Percentiles rank a stretch among this genome's conserved stretches.
phyloP scores from a whole-genome alignment of 1,284 basidiomycete species.

The Cutaneotrichosporon daszewskae region DNA sequence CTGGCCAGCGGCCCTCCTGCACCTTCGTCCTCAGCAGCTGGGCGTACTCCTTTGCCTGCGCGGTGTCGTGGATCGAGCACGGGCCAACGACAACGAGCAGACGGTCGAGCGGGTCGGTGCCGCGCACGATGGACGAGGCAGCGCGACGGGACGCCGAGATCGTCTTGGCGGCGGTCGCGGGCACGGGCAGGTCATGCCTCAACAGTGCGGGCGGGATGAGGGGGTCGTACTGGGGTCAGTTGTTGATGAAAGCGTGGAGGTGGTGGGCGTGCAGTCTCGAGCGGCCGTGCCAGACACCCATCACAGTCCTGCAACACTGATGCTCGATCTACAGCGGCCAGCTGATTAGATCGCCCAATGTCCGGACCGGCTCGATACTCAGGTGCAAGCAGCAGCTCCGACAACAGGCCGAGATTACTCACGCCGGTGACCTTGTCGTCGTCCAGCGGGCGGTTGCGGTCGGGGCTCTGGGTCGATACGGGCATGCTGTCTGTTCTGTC shows the following conservation, averaged over 20 bases:
- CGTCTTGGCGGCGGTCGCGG: conserved; percentile 52
- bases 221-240: conserved; percentile 68
- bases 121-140: conserved; percentile 70
- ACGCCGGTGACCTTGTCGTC: conserved; percentile 44
- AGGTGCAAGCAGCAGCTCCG: too few relatives aligned
- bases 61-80: conserved; percentile 88
- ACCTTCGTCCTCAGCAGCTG: conserved; percentile 60
- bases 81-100: conserved; percentile 88
- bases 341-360: too few relatives aligned
- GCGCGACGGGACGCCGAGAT: conserved; percentile 73
- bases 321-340: too few relatives aligned
- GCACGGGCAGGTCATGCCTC: conserved; percentile 66
- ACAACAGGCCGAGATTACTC: conserved; percentile 16
- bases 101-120: conserved; percentile 65
- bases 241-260: neutral
- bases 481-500: conserved; percentile 20
- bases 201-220: conserved; percentile 85
- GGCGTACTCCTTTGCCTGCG: conserved; percentile 88
- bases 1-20: conserved; percentile 59
- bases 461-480: conserved; percentile 35
- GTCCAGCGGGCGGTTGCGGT: conserved; percentile 36
- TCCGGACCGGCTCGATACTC: too few relatives aligned
- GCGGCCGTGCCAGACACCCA: too few relatives aligned
- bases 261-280: neutral
- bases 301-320: too few relatives aligned